phyloP scores from a whole-genome alignment of 139 green algal species.

The Chlamydomonas eustigma region DNA sequence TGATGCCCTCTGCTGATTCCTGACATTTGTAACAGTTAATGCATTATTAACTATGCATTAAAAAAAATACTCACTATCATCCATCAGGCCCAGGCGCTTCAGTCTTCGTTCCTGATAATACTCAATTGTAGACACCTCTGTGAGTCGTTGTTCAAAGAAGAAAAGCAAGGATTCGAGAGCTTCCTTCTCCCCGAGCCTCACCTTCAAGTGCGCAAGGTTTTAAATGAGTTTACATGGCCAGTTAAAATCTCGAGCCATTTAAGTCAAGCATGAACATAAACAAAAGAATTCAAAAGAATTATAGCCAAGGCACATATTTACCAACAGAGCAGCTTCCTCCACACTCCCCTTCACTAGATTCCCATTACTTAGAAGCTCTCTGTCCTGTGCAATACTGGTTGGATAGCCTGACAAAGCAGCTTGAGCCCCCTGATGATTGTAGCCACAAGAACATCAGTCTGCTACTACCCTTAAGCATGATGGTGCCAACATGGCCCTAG shows the following conservation, averaged over 20 bases:
- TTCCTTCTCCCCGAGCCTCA: conserved; percentile 76
- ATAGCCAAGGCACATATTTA: too few species aligned
- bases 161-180: conserved; percentile 57
- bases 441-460: too few species aligned
- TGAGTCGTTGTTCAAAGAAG: conserved; percentile 66
- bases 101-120: conserved; percentile 84
- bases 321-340: conserved; percentile 45
- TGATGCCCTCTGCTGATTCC: neutral
- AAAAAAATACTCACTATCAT: conserved; percentile 54
- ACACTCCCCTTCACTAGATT: conserved; percentile 23
- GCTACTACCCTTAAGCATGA: too few species aligned
- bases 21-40: neutral
- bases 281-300: too few species aligned
- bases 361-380: conserved; percentile 35
- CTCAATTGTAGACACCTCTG: conserved; percentile 49
- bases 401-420: conserved; percentile 52
- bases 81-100: conserved; percentile 75
- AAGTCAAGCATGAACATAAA: too few species aligned
- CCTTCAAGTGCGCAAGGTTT: conserved; percentile 37
- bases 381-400: conserved; percentile 61
- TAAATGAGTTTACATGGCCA: too few species aligned
- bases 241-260: too few species aligned
- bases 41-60: neutral
- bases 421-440: conserved; percentile 26
- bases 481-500: too few species aligned